These are phyloP conservation scores for Ogataea neopini DNA, from an alignment of 805 yeast genomes.

Conservation along the genomic window DNA sequence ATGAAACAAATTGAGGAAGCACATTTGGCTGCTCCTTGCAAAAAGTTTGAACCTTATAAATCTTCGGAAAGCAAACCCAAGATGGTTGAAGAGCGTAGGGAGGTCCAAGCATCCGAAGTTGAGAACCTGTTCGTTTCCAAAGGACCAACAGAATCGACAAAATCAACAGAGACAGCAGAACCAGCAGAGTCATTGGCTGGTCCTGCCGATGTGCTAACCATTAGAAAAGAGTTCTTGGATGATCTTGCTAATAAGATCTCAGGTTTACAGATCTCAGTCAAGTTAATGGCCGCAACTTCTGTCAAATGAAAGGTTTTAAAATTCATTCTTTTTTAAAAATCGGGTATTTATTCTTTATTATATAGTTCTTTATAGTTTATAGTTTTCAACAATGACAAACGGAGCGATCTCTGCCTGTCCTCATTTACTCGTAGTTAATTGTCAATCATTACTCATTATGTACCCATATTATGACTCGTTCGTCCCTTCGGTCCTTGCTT, in stretches of 20 bases:
- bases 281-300: conserved; percentile 6
- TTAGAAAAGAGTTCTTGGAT: conserved; percentile 11
- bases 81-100: neutral
- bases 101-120: too few species aligned
- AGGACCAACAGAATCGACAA: too few species aligned
- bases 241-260: conserved; percentile 15
- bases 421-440: too few species aligned
- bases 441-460: neutral
- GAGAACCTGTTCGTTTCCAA: too few species aligned
- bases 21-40: neutral
- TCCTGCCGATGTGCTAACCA: neutral
- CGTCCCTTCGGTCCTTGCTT: too few species aligned
- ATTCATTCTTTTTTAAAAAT: neutral
- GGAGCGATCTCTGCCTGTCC: too few species aligned
- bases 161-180: too few species aligned
- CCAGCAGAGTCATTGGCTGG: too few species aligned
- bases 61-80: neutral
- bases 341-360: too few species aligned
- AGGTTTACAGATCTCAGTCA: conserved; percentile 15
- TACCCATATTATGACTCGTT: too few species aligned
- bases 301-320: neutral
- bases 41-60: neutral
- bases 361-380: neutral
- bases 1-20: neutral
- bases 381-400: too few species aligned